Evolutionary conservation across 768 basidiomycete genomes (phyloP).

Genomic region (Phanerodontia chrysosporium): DNA sequence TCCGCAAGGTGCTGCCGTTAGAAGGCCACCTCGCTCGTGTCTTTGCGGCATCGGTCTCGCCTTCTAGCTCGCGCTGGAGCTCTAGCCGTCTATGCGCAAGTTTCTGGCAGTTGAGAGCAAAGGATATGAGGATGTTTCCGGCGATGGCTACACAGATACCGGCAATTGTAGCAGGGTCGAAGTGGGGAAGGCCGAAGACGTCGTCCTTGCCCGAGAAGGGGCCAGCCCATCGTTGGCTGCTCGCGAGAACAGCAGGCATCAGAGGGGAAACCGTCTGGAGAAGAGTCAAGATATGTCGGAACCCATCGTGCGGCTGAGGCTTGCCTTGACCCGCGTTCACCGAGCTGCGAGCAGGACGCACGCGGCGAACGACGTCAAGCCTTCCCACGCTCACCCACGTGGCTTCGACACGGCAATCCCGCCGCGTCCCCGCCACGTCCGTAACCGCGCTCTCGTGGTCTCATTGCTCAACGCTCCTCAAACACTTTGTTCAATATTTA

Average conservation of each 20-base stretch:
- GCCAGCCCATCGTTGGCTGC: background rate
- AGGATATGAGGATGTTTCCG: conserved; percentile 85
- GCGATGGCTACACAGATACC: conserved; percentile 81
- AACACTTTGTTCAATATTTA: too few species aligned
- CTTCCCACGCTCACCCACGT: conserved; percentile 6
- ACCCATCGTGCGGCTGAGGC: background rate
- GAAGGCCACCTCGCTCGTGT: background rate
- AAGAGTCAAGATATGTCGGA: background rate
- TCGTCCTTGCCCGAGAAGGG: conserved; percentile 7
- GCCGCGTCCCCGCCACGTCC: background rate
- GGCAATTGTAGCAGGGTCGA: conserved; percentile 54
- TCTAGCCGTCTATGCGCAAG: conserved; percentile 77
- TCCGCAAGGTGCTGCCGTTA: background rate
- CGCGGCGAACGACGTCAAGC: background rate
- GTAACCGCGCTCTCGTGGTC: background rate
- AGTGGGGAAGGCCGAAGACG: conserved; percentile 43
- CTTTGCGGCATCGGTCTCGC: background rate
- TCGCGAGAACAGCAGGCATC: background rate
- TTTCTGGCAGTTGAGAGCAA: conserved; percentile 92
- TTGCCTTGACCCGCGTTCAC: background rate
- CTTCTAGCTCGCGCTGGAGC: conserved; percentile 33
- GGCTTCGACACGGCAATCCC: background rate
- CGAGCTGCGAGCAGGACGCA: conserved; percentile 2
- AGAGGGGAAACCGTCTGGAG: background rate
- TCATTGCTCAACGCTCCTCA: background rate